Conservation (phyloP, 768 basidiomycete species). For the Mycena filopes region DNA sequence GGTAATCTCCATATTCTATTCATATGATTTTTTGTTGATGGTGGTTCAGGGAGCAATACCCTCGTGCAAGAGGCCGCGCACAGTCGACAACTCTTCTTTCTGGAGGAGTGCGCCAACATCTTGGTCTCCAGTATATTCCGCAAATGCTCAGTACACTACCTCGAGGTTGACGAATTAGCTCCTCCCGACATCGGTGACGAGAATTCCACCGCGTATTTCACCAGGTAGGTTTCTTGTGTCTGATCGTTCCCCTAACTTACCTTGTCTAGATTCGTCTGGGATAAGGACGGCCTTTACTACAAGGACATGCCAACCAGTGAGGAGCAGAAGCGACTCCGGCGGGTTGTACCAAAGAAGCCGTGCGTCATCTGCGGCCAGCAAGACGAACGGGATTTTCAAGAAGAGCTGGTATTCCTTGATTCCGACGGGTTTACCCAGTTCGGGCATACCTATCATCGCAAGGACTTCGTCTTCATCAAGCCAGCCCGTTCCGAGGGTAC, state of each 20-base stretch:
- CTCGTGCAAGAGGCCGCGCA: slow-evolving; percentile 15
- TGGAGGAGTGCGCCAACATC: slow-evolving; percentile 17
- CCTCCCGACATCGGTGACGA: not conserved
- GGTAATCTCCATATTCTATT: not conserved
- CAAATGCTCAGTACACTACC: slow-evolving; percentile 1
- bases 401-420: not conserved
- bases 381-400: not conserved
- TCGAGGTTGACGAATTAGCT: not conserved
- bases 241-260: too few species aligned
- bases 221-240: not conserved
- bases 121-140: slow-evolving; percentile 15
- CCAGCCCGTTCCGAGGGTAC: slow-evolving; percentile 3
- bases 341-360: not conserved
- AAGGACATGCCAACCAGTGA: not conserved
- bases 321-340: not conserved
- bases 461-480: slow-evolving; percentile 25
- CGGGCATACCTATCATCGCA: slow-evolving; percentile 1
- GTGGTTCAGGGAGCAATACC: slow-evolving; percentile 10
- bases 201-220: slow-evolving; percentile 12
- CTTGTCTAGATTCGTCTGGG: slow-evolving; percentile 4
- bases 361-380: slow-evolving; percentile 14
- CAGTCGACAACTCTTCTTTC: slow-evolving; percentile 19
- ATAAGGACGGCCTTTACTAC: not conserved
- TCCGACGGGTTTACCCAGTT: slow-evolving; percentile 7
- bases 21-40: not conserved